Percentiles rank a stretch among this genome's conserved stretches.
These are phyloP conservation scores for Castanea mollissima DNA, from an alignment of 306 rosid species.

Conservation along the genomic window DNA sequence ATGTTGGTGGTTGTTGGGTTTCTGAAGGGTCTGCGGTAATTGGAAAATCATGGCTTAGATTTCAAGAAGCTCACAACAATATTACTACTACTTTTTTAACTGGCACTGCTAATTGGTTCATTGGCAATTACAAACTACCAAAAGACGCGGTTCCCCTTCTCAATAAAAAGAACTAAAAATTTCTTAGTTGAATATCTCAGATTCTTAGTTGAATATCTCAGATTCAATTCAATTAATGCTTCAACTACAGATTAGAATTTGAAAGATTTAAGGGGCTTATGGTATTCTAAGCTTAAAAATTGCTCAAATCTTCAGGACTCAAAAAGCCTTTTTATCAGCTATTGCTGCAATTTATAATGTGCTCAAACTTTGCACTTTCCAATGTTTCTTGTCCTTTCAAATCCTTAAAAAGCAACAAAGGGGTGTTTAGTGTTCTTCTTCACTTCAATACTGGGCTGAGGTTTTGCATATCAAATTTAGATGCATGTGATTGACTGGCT, in stretches of 20 bases:
- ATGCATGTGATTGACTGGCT: background rate
- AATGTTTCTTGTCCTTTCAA: background rate
- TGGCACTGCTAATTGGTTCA: background rate
- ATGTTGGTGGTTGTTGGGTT: too few relatives aligned
- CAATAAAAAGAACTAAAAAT: background rate
- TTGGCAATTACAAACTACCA: conserved; percentile 9
- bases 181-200: background rate
- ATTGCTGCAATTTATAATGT: too few relatives aligned
- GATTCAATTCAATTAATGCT: background rate
- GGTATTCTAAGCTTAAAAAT: too few relatives aligned
- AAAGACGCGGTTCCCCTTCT: background rate
- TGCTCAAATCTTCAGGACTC: too few relatives aligned
- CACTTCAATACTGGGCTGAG: too few relatives aligned
- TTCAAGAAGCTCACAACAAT: conserved; percentile 4
- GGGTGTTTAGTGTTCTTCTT: too few relatives aligned
- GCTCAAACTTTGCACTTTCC: too few relatives aligned
- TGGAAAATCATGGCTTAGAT: too few relatives aligned
- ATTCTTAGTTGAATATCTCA: background rate
- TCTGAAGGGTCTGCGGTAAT: too few relatives aligned
- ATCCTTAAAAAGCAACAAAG: background rate
- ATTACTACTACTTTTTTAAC: background rate
- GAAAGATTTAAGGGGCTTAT: background rate
- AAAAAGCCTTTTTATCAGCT: too few relatives aligned
- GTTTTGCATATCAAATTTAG: background rate
- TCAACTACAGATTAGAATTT: background rate